Conservation (phyloP, 2,329 filamentous ascomycete species). For the Aspergillus brasiliensis region DNA sequence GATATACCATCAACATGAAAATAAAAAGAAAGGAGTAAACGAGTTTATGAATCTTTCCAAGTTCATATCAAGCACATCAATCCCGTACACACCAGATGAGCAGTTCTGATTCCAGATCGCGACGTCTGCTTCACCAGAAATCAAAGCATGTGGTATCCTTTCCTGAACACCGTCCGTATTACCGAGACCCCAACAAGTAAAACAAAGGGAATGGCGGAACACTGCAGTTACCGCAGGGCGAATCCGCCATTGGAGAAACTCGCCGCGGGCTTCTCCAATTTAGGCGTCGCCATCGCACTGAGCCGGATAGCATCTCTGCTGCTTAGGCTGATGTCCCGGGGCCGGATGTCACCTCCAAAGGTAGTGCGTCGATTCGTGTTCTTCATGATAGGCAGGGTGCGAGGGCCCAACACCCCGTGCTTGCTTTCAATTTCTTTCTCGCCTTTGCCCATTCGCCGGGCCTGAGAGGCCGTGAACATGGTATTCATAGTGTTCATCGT, state of each 20-base stretch:
- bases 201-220: constrained; percentile 16
- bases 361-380: constrained; percentile 46
- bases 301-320: constrained; percentile 43
- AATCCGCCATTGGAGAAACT: constrained; percentile 31
- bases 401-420: constrained; percentile 62
- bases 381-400: constrained; percentile 62
- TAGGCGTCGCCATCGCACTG: constrained; percentile 41
- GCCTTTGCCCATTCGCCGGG: constrained; percentile 66
- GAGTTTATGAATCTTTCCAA: constrained; percentile 14
- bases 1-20: constrained; percentile 18
- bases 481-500: constrained; percentile 66
- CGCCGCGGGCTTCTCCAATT: constrained; percentile 34
- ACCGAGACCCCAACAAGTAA: constrained; percentile 19
- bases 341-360: constrained; percentile 43
- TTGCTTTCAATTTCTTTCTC: constrained; percentile 60
- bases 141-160: constrained; percentile 34
- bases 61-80: constrained; percentile 7
- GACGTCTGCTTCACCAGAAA: constrained; percentile 17
- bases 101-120: constrained; percentile 11
- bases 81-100: constrained; percentile 5
- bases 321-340: constrained; percentile 42
- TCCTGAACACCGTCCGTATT: constrained; percentile 29
- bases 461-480: constrained; percentile 67
- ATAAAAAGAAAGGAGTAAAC: background rate
- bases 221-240: constrained; percentile 22